Base-by-base conservation (phyloP, 139 green algal species). In the Pleodorina starrii region DNA sequence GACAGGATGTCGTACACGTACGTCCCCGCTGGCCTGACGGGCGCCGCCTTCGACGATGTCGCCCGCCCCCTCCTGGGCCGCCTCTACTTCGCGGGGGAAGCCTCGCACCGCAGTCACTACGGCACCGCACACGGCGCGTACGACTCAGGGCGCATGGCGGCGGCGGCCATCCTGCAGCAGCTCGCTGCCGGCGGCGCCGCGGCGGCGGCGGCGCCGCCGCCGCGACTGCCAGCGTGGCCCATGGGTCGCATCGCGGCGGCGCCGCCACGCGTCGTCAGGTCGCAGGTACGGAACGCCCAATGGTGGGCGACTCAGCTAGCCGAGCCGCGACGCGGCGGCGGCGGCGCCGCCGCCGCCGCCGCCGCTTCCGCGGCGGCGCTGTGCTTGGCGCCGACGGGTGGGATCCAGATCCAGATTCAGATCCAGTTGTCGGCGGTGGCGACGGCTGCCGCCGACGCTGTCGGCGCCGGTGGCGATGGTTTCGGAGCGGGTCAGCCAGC, bases 71-170 rank as follows among this genome's bases (percentile, higher is more conserved):
- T 96, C 25, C 69, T 51, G n/a, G 42, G 73, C 32, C 73, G 35
- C 7, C 29, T 97, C 2, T 97, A 96, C 84, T 97, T 95, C 74
- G 95, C 95, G 21, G 95, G 95, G 0, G 95, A 97, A 90, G 95
- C 95, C 9, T 96, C 95, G 4, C 93, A 97, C 87, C 48, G 88
- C 35, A 36, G 46, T 25, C 75, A 88, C 71, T 88, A 88, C 78
- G 79, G 79, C 27, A 91, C 88, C 1, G 88, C 84, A 36, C 88
- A 91, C 82, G 88, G 88, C 68, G 88, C 88, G 19, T 77, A 80
- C 68, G 79, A 72, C n/a, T 72, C 69, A 3, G 88, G 88, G 0
- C 78, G 71, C 44, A 17, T 12, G 44, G 88, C 88, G 23, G 88
- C 88, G 1, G n/a, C 11, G 1, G 88, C 59, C 25, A 60, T 91